A percentile compares a stretch with the other conserved stretches of the same genome.
Evolutionary conservation across 768 basidiomycete species (phyloP).

Genomic region (Lepiota venenata): DNA sequence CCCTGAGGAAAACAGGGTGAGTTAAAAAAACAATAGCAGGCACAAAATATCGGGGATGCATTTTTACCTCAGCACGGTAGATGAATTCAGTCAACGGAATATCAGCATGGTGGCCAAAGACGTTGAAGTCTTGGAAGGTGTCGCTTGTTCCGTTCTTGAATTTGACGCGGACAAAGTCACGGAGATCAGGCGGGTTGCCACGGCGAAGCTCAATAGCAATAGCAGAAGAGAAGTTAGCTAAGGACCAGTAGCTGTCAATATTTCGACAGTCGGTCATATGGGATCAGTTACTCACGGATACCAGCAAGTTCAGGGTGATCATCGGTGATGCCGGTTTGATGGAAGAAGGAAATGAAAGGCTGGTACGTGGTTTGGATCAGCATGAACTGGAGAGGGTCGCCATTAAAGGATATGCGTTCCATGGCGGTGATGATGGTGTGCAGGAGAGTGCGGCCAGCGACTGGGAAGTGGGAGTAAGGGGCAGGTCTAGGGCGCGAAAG

Average conservation of each 20-base stretch:
- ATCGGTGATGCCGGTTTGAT: conserved; percentile 61
- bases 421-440: conserved; percentile 69
- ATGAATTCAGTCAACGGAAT: conserved; percentile 85
- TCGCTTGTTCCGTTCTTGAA: conserved; percentile 79
- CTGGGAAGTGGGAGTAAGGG: conserved; percentile 34
- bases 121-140: conserved; percentile 64
- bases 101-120: conserved; percentile 72
- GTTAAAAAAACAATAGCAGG: not conserved
- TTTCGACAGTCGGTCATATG: not conserved
- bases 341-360: conserved; percentile 87
- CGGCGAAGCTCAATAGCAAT: conserved; percentile 78
- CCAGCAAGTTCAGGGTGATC: conserved; percentile 56
- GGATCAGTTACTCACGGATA: conserved; percentile 51
- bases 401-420: conserved; percentile 74
- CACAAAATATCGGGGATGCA: not conserved
- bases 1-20: conserved; percentile 27
- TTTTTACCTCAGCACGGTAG: conserved; percentile 69
- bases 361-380: conserved; percentile 84
- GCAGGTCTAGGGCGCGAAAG: not conserved
- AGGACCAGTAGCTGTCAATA: conserved; percentile 1
- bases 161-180: conserved; percentile 80
- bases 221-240: conserved; percentile 73
- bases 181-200: conserved; percentile 68
- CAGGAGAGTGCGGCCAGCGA: conserved; percentile 79
- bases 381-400: conserved; percentile 76